Base-by-base conservation (phyloP, 2,329 filamentous ascomycete genomes). In the Decorospora gaudefroyi region DNA sequence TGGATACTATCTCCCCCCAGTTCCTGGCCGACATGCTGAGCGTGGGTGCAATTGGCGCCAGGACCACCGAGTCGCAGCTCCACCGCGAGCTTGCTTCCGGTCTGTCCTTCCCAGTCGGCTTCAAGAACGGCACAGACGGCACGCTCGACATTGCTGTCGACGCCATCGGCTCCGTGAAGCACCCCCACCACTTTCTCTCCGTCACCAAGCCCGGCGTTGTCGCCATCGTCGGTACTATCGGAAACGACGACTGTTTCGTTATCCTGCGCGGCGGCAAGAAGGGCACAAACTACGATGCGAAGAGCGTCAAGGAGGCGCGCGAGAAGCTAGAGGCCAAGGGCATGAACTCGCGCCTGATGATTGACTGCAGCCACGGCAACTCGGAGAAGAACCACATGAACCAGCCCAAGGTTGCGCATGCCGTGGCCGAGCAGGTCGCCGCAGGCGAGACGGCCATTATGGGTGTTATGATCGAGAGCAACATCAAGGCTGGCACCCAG, bases 81-180 rank as follows among this genome's bases (percentile, higher is more conserved):
- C 93, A 99, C 74, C 86, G 93, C 43, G 93, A 99, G 74, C 78
- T 99, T 53, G 92, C 93, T 15, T 93, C 88, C 39, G 93, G 93
- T 66, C 79, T 97, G 23, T 95, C 88, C 59, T 97, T 96, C 86
- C 93, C 93, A 2, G 90, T 99, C 8, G 93, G 93, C 37, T 99
- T 99, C 87, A 99, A 99, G 82, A 99, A 99, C 73, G 93, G 93
- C 55, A 99, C 93, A 21, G 93, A 99, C 69, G 93, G 93, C 37
- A 87, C 86, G 6, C 76, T 97, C 33, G 82, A 85, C 43, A 91
- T 97, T 3, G 91, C 93, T 9, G 89, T 97, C 60, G 93, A 99
- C 69, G 93, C 93, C 36, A 96, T 97, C 69, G 90, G 91, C 51
- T 89, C 93, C 11, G 92, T 95, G 36, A 85, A 82, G 69, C 89